These are phyloP conservation scores for Heterobasidion irregulare DNA, from an alignment of 1,284 basidiomycete genomes.

Conservation along the genomic window DNA sequence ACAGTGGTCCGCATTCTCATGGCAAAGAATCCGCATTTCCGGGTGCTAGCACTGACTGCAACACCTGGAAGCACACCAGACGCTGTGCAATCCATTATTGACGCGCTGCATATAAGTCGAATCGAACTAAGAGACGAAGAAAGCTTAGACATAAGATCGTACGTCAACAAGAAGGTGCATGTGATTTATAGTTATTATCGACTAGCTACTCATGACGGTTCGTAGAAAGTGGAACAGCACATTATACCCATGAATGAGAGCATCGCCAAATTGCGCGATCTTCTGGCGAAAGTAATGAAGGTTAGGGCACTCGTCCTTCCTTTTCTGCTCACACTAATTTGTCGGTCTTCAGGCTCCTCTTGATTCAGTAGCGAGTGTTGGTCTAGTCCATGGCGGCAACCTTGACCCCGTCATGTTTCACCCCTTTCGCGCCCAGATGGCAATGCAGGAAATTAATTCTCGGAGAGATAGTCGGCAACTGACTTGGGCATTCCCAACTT, in stretches of 20 bases:
- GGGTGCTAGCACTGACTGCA: slow-evolving; percentile 89
- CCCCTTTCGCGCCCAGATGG: slow-evolving; percentile 40
- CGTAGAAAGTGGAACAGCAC: slow-evolving; percentile 60
- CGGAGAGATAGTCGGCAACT: slow-evolving; percentile 21
- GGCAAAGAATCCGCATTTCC: slow-evolving; percentile 90
- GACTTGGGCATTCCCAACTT: slow-evolving; percentile 14
- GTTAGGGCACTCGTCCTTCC: slow-evolving; percentile 32
- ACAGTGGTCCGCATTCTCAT: slow-evolving; percentile 87
- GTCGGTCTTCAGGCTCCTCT: no score
- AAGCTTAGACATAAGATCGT: slow-evolving; percentile 81
- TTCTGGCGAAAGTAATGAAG: slow-evolving; percentile 62
- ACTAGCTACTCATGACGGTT: neutral
- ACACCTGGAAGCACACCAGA: slow-evolving; percentile 88
- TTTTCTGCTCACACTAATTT: neutral
- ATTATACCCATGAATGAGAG: slow-evolving; percentile 62
- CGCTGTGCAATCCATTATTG: slow-evolving; percentile 86
- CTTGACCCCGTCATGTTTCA: slow-evolving; percentile 41
- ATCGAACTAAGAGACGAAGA: slow-evolving; percentile 94
- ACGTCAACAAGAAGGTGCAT: slow-evolving; percentile 82
- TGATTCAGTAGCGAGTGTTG: slow-evolving; percentile 1
- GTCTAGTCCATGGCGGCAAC: slow-evolving; percentile 19
- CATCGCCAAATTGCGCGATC: slow-evolving; percentile 46
- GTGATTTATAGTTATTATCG: neutral
- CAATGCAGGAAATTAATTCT: slow-evolving; percentile 26
- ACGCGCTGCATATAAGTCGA: slow-evolving; percentile 91